These are phyloP conservation scores for Obba rivulosa DNA, from an alignment of 768 basidiomycete species.

Conservation along the genomic window DNA sequence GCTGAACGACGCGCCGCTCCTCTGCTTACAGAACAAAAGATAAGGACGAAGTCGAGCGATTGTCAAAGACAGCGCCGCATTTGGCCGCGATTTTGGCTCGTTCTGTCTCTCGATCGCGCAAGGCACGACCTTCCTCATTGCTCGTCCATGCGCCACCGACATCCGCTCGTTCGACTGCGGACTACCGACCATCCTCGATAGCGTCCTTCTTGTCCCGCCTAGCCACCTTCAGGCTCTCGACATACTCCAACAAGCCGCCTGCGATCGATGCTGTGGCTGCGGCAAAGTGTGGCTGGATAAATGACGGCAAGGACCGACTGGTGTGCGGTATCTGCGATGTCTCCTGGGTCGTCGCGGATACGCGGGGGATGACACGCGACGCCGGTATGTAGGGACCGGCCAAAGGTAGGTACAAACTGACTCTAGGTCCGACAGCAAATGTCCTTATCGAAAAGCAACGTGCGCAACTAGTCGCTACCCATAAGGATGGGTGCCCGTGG, in stretches of 20 bases:
- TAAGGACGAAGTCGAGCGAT: constrained; percentile 22
- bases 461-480: constrained; percentile 55
- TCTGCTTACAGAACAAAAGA: constrained; percentile 7
- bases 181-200: constrained; percentile 76
- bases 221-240: constrained; percentile 71
- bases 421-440: constrained; percentile 41
- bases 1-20: background rate
- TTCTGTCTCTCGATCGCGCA: constrained; percentile 51
- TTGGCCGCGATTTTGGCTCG: constrained; percentile 69
- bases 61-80: constrained; percentile 61
- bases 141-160: constrained; percentile 9
- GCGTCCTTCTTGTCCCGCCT: constrained; percentile 70
- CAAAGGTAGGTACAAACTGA: constrained; percentile 27
- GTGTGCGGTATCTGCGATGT: constrained; percentile 66
- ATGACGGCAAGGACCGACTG: constrained; percentile 76
- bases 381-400: constrained; percentile 53
- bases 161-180: constrained; percentile 36
- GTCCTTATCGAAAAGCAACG: constrained; percentile 72
- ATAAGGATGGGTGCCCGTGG: constrained; percentile 86
- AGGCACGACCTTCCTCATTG: constrained; percentile 29
- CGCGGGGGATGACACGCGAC: constrained; percentile 68
- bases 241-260: constrained; percentile 74
- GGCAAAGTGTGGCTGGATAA: constrained; percentile 78
- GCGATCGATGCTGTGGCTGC: constrained; percentile 76
- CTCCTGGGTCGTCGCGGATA: constrained; percentile 70